Conservation (phyloP, 352 stramenopile genomes). For the Globisporangium takayamanum region DNA sequence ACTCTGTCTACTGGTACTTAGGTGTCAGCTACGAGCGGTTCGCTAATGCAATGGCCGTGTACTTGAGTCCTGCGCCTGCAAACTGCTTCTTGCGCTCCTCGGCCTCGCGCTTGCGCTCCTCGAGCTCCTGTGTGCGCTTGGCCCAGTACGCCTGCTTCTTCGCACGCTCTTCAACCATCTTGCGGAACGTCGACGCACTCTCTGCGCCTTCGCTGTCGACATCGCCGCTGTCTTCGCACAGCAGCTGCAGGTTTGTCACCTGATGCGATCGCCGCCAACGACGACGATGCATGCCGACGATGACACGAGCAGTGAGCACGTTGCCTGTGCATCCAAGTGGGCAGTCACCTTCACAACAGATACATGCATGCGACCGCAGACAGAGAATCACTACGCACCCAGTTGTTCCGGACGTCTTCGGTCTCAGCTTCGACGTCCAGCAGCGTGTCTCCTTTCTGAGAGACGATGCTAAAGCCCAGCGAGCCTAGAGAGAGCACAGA, state of each 20-base stretch:
- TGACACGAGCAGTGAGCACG: background rate
- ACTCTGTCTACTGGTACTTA: background rate
- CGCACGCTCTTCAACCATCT: slow-evolving; percentile 67
- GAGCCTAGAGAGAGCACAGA: slow-evolving; percentile 17
- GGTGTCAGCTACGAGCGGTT: slow-evolving; percentile 30
- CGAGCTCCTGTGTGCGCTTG: slow-evolving; percentile 68
- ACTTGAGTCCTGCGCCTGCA: slow-evolving; percentile 66
- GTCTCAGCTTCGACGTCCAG: slow-evolving; percentile 70
- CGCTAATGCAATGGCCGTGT: slow-evolving; percentile 71
- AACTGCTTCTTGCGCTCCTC: slow-evolving; percentile 81
- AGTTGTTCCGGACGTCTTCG: slow-evolving; percentile 52
- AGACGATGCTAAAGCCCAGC: slow-evolving; percentile 42
- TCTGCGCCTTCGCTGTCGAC: slow-evolving; percentile 22
- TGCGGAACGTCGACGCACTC: slow-evolving; percentile 38
- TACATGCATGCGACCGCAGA: background rate
- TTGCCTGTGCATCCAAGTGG: background rate
- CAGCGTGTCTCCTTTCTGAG: slow-evolving; percentile 50
- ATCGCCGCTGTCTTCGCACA: slow-evolving; percentile 49
- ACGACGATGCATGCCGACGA: background rate
- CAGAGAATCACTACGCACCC: slow-evolving; percentile 28
- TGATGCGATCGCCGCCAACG: slow-evolving; percentile 9
- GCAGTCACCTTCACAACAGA: background rate
- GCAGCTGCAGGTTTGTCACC: slow-evolving; percentile 65
- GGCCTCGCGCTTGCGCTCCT: slow-evolving; percentile 65
- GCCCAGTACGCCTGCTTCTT: slow-evolving; percentile 78